Evolutionary conservation across 2,329 filamentous ascomycete genomes (phyloP).

Genomic region (Colletotrichum costaricense): DNA sequence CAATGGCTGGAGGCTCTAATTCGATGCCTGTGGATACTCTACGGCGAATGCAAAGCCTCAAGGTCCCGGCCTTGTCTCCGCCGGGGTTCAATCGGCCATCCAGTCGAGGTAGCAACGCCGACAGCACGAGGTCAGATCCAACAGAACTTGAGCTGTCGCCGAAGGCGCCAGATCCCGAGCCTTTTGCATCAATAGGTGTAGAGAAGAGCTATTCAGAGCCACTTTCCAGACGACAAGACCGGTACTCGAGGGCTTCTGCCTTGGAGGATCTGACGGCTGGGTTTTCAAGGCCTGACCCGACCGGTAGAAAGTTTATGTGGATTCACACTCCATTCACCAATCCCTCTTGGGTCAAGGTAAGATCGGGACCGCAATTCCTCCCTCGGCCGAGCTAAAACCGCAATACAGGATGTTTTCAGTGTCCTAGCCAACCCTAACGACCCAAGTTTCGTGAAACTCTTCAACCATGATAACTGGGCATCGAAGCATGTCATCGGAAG

Average conservation of each 20-base stretch:
- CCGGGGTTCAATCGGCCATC: slow-evolving; percentile 44
- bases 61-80: slow-evolving; percentile 44
- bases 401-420: slow-evolving; percentile 9
- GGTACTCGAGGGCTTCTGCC: slow-evolving; percentile 19
- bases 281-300: slow-evolving; percentile 52
- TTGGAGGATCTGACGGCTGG: slow-evolving; percentile 49
- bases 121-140: slow-evolving; percentile 47
- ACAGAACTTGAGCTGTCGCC: slow-evolving; percentile 40
- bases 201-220: slow-evolving; percentile 16
- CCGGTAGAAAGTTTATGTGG: slow-evolving; percentile 64
- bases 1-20: slow-evolving; percentile 36
- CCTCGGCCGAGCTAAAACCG: not conserved
- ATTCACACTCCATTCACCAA: slow-evolving; percentile 69
- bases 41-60: slow-evolving; percentile 43
- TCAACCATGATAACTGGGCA: slow-evolving; percentile 60
- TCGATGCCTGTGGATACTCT: slow-evolving; percentile 1
- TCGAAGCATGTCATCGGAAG: slow-evolving; percentile 60
- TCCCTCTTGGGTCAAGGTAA: slow-evolving; percentile 67
- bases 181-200: not conserved
- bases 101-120: slow-evolving; percentile 42
- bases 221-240: slow-evolving; percentile 8
- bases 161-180: slow-evolving; percentile 7
- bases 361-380: slow-evolving; percentile 27
- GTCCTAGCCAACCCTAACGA: slow-evolving; percentile 1
- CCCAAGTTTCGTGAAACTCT: slow-evolving; percentile 47